These are phyloP conservation scores for Candida silvicultrix DNA, from an alignment of 805 yeast species.

Conservation along the genomic window DNA sequence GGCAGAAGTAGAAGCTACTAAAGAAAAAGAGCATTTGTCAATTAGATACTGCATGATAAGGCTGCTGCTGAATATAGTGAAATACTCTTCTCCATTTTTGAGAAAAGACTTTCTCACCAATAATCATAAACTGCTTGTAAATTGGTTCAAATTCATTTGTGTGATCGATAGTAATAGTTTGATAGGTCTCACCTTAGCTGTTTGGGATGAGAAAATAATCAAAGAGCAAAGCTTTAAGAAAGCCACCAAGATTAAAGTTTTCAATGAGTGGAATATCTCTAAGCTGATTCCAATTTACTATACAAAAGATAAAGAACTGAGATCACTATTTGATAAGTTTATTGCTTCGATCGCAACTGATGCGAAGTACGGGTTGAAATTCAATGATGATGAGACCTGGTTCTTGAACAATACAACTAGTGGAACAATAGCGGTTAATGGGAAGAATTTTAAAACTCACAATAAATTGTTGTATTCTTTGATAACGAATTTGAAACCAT, in stretches of 20 bases:
- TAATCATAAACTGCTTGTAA: conserved; percentile 51
- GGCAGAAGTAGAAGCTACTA: conserved; percentile 27
- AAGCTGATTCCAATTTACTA: conserved; percentile 50
- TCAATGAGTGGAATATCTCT: conserved; percentile 70
- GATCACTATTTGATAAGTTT: conserved; percentile 36
- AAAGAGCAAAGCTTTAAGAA: conserved; percentile 57
- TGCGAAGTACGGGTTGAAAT: conserved; percentile 37
- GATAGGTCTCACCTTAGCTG: conserved; percentile 34
- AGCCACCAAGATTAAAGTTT: conserved; percentile 63
- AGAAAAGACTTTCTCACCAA: conserved; percentile 60
- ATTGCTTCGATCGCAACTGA: conserved; percentile 45
- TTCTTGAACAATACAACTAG: conserved; percentile 24
- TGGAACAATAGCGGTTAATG: conserved; percentile 36
- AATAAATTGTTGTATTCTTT: conserved; percentile 64
- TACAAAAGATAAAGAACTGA: conserved; percentile 29
- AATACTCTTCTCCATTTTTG: conserved; percentile 41
- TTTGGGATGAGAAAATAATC: conserved; percentile 46
- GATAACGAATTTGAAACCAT: conserved; percentile 65
- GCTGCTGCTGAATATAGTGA: conserved; percentile 53
- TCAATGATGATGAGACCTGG: conserved; percentile 48
- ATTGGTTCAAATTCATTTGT: conserved; percentile 59
- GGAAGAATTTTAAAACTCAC: conserved; percentile 48
- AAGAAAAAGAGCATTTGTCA: conserved; percentile 30
- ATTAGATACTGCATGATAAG: conserved; percentile 54
- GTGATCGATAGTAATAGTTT: conserved; percentile 45